Evolutionary conservation across 805 yeast species (phyloP), one percentile per base, ranked within the genome.

Genomic region (Candida insectorum): DNA sequence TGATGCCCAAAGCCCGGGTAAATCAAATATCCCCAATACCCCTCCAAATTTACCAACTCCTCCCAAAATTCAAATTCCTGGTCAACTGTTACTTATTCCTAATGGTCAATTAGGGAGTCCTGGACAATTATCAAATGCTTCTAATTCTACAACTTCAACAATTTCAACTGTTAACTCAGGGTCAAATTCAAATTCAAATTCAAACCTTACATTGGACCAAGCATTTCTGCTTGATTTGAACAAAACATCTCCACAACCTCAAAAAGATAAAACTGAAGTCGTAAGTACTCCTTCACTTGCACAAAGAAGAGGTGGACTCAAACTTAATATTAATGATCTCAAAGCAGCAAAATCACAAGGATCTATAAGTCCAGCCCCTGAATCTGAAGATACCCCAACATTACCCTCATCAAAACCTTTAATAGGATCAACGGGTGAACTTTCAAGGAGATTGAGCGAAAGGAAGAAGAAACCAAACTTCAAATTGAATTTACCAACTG

Each of bases 271-370:
- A 3, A 17, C n/a, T 8, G 22, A 19, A 5, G 31, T 16, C 8
- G 8, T 21, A 20, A 60, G 59, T 31, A 69, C 65, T 42, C 58
- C 73, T 0, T 65, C 79, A 1, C 56, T 75, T 20, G 71, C 79
- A 3, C 76, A 73, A 42, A 58, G 81, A 48, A 52, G 80, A 47
- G 79, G 79, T 4, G 39, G 39, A 3, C 62, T 75, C 74, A 73
- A 73, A 36, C 46, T 75, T 30, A 66, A 70, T 45, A 56, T 74
- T 44, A 44, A 36, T 24, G 65, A 55, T 26, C 36, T 55, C 29
- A 52, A 33, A 34, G 51, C 34, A 43, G 36, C 54, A 47, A 17
- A 40, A 15, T 38, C 58, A 28, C 33, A 54, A 4, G 38, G 31
- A 2, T 20, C 33, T 19, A 14, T 39, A 25, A 41, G 43, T 19